These are phyloP conservation scores for Hypoxylon sp. DNA, from an alignment of 2,329 filamentous ascomycete genomes.

Conservation along the genomic window DNA sequence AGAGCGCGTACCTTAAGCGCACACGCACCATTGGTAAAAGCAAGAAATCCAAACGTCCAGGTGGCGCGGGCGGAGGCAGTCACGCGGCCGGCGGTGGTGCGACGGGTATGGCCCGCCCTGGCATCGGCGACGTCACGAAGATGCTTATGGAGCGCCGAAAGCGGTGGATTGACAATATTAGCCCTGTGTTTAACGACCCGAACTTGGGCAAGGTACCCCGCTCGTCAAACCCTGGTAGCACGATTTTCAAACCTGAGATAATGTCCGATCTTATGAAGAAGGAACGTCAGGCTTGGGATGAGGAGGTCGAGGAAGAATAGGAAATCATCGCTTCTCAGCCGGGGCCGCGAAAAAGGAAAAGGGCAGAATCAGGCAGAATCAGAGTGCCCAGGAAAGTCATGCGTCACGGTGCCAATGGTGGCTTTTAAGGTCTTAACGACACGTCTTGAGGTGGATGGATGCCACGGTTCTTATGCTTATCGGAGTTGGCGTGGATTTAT, in stretches of 20 bases:
- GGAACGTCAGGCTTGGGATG: conserved; percentile 85
- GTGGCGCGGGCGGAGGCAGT: conserved; percentile 79
- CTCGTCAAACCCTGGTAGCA: conserved; percentile 70
- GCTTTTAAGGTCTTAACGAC: not conserved
- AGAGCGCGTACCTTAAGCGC: conserved; percentile 94
- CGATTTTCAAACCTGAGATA: conserved; percentile 78
- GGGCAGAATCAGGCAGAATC: too few relatives aligned
- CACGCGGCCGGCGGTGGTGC: conserved; percentile 70
- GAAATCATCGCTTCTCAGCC: not conserved
- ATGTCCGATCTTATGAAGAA: conserved; percentile 81
- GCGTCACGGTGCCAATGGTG: conserved; percentile 10
- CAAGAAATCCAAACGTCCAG: conserved; percentile 87
- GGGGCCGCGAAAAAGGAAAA: too few relatives aligned
- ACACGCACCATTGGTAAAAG: conserved; percentile 94
- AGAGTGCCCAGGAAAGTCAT: too few relatives aligned
- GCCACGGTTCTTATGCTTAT: not conserved
- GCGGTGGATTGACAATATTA: conserved; percentile 92
- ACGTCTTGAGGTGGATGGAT: not conserved
- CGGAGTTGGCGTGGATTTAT: not conserved
- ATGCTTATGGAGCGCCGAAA: conserved; percentile 91
- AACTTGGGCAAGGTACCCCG: conserved; percentile 79
- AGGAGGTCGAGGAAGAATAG: conserved; percentile 77
- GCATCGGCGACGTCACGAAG: conserved; percentile 90
- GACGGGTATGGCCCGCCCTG: conserved; percentile 75
- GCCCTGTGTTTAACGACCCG: conserved; percentile 89